Evolutionary conservation across 352 stramenopile genomes (phyloP).

Genomic region (Pythium rhizo-oryzae): DNA sequence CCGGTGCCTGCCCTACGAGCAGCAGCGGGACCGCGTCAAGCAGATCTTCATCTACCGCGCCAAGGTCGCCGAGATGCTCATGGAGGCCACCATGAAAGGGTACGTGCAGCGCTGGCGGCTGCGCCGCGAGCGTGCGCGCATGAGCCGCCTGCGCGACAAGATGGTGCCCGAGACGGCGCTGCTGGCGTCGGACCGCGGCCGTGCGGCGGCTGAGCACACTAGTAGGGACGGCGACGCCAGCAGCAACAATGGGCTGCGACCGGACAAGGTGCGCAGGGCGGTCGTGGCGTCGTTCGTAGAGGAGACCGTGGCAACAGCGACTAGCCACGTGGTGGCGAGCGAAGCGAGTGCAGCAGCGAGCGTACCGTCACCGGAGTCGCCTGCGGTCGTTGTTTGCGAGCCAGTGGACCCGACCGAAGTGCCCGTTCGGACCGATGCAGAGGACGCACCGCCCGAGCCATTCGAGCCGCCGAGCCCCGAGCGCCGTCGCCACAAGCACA

Average conservation of each 20-base stretch:
- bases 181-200: neutral
- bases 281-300: neutral
- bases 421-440: neutral
- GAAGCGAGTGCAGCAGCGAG: neutral
- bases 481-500: conserved; percentile 1
- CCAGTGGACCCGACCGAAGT: no score
- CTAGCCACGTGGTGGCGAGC: neutral
- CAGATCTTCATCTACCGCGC: conserved; percentile 85
- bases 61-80: conserved; percentile 77
- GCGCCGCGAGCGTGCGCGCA: conserved; percentile 27
- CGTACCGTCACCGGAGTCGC: neutral
- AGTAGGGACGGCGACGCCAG: neutral
- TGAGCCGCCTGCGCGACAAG: conserved; percentile 19
- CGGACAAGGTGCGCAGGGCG: neutral
- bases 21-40: conserved; percentile 81
- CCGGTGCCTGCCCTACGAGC: conserved; percentile 74
- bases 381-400: neutral
- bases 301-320: neutral
- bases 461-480: neutral
- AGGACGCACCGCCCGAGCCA: neutral
- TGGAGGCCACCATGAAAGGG: conserved; percentile 66
- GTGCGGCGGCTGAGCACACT: no score
- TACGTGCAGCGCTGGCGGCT: conserved; percentile 65
- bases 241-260: neutral
- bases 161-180: conserved; percentile 30